Evolutionary conservation across 2,329 filamentous ascomycete genomes (phyloP).

Genomic region (Fusarium sp.): DNA sequence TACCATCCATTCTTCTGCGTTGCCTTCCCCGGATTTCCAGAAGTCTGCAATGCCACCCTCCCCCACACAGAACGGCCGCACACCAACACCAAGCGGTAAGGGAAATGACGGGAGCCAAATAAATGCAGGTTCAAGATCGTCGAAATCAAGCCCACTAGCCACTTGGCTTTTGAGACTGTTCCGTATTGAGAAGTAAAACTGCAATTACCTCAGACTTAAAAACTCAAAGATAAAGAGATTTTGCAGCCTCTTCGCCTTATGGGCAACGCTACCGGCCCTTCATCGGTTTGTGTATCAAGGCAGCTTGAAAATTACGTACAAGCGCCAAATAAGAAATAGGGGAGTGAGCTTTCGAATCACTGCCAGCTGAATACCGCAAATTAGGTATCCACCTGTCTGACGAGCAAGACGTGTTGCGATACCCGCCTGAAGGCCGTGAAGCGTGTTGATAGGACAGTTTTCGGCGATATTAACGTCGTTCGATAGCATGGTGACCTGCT

Average conservation of each 20-base stretch:
- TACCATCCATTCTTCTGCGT: neutral
- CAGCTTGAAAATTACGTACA: constrained; percentile 34
- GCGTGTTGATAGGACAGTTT: constrained; percentile 13
- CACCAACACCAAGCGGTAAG: constrained; percentile 28
- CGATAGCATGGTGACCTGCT: constrained; percentile 11
- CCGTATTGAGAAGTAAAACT: constrained; percentile 22
- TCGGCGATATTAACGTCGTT: constrained; percentile 6
- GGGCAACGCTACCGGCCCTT: constrained; percentile 27
- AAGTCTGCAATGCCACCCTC: constrained; percentile 42
- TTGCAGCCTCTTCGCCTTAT: constrained; percentile 7
- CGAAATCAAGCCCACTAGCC: constrained; percentile 30
- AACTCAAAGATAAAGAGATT: constrained; percentile 30
- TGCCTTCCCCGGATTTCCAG: constrained; percentile 41
- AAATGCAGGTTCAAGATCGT: constrained; percentile 36
- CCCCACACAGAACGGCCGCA: constrained; percentile 28
- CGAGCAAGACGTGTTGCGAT: constrained; percentile 4
- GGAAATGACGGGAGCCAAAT: constrained; percentile 35
- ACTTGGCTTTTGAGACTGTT: constrained; percentile 33
- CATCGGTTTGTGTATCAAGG: constrained; percentile 18
- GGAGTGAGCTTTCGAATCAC: constrained; percentile 29
- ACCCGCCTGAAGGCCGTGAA: neutral
- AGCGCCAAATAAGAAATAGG: constrained; percentile 19
- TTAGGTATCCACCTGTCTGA: constrained; percentile 21
- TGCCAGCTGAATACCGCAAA: constrained; percentile 18
- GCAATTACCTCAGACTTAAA: constrained; percentile 10